phyloP scores from a whole-genome alignment of 495 filamentous ascomycete species.

The Lophiostoma macrostomum region DNA sequence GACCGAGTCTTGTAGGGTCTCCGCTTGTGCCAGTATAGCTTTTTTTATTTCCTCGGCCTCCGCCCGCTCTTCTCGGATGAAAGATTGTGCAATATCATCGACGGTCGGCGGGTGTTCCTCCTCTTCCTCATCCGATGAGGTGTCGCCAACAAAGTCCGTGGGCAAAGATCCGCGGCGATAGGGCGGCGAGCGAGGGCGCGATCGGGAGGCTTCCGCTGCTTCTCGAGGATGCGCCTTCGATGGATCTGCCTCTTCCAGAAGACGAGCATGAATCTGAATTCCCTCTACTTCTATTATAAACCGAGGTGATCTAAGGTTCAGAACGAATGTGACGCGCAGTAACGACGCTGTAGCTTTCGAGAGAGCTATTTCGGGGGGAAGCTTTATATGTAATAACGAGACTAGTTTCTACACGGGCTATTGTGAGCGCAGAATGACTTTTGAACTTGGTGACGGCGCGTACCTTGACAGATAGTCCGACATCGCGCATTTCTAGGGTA shows the following conservation, averaged over 20 bases:
- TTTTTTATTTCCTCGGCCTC: constrained; percentile 75
- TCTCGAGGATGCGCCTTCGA: constrained; percentile 9
- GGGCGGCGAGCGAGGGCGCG: constrained; percentile 1
- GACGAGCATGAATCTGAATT: constrained; percentile 61
- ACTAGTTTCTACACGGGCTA: constrained; percentile 62
- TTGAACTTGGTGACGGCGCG: constrained; percentile 20
- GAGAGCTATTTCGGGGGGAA: constrained; percentile 67
- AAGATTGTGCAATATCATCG: constrained; percentile 82
- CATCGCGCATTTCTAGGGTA: constrained; percentile 75
- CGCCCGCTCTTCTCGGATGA: constrained; percentile 74
- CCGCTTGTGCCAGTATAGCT: constrained; percentile 65
- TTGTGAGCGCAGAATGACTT: neutral
- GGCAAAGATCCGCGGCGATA: neutral
- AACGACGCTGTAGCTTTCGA: constrained; percentile 65
- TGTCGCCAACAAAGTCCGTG: constrained; percentile 12
- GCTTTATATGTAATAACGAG: constrained; percentile 56
- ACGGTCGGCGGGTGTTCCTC: constrained; percentile 64
- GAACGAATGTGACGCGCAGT: constrained; percentile 73
- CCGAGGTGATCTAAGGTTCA: constrained; percentile 74
- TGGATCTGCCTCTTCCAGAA: constrained; percentile 26
- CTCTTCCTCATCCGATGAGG: constrained; percentile 34
- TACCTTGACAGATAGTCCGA: constrained; percentile 72
- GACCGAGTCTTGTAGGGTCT: constrained; percentile 55
- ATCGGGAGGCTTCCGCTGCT: neutral
- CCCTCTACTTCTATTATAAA: constrained; percentile 77